A percentile compares a stretch with the other conserved stretches of the same genome.
Conservation (phyloP, 2,329 filamentous ascomycete species). For the Penicillium sp. region DNA sequence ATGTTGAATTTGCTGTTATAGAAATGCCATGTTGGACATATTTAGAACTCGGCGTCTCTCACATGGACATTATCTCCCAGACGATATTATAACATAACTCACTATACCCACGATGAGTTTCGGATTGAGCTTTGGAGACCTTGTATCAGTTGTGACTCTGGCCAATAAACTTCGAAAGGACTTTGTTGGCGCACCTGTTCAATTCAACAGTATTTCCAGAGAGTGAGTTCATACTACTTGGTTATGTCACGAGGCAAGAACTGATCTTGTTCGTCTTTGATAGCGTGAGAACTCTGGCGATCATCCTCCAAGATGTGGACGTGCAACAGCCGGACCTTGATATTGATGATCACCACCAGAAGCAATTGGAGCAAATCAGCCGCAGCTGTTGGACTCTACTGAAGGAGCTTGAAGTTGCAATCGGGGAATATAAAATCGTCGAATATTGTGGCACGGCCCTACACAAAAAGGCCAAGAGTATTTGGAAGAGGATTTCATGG, state of each 20-base stretch:
- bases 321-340: background rate
- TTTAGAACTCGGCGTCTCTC: background rate
- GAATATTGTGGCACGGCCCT: background rate
- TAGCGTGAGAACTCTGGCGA: background rate
- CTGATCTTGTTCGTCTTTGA: background rate
- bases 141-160: background rate
- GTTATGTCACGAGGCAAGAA: background rate
- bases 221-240: background rate
- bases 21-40: background rate
- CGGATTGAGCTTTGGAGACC: background rate
- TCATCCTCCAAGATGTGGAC: background rate
- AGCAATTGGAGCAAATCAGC: background rate
- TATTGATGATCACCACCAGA: background rate
- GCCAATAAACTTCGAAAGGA: constrained; percentile 1
- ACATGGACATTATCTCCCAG: background rate
- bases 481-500: constrained; percentile 2
- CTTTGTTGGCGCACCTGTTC: background rate
- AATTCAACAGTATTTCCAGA: background rate
- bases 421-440: background rate
- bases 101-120: constrained; percentile 1
- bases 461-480: background rate
- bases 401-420: background rate
- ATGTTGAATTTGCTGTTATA: background rate
- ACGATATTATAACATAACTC: background rate
- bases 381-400: background rate